phyloP scores from a whole-genome alignment of 2,329 filamentous ascomycete species.

The Cryphonectria japonica region DNA sequence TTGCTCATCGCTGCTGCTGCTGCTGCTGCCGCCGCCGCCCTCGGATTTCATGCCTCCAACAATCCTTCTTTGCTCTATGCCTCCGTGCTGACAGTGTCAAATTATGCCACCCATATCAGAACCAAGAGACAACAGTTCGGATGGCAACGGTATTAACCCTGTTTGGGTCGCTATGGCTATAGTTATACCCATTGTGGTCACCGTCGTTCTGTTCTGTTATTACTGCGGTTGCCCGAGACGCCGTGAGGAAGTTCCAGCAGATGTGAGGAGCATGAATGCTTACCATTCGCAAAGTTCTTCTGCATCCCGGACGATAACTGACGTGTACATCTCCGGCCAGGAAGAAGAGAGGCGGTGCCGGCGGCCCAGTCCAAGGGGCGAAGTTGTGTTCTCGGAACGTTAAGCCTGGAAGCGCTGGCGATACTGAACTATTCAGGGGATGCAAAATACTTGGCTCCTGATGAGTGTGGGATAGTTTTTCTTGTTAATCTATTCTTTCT shows the following conservation, averaged over 20 bases:
- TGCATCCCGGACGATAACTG: neutral
- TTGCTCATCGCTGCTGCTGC: neutral
- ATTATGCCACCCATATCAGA: constrained; percentile 12
- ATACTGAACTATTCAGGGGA: neutral
- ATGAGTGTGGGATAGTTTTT: neutral
- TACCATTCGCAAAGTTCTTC: neutral
- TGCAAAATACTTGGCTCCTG: neutral
- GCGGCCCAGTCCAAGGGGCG: neutral
- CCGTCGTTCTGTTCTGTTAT: constrained; percentile 10
- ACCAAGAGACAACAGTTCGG: constrained; percentile 11
- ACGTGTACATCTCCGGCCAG: neutral
- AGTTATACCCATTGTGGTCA: constrained; percentile 12
- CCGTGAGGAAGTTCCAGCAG: neutral
- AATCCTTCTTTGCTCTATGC: neutral
- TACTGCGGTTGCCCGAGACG: constrained; percentile 13
- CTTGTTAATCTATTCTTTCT: no score
- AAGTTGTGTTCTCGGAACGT: neutral
- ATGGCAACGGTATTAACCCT: constrained; percentile 15
- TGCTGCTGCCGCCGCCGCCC: neutral
- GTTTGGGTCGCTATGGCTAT: constrained; percentile 24
- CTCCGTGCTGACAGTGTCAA: neutral
- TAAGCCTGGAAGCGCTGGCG: neutral
- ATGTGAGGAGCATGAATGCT: neutral
- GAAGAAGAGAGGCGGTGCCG: neutral
- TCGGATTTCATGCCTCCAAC: neutral